phyloP scores from a whole-genome alignment of 108 stramenopile species.

The Seminavis robusta region DNA sequence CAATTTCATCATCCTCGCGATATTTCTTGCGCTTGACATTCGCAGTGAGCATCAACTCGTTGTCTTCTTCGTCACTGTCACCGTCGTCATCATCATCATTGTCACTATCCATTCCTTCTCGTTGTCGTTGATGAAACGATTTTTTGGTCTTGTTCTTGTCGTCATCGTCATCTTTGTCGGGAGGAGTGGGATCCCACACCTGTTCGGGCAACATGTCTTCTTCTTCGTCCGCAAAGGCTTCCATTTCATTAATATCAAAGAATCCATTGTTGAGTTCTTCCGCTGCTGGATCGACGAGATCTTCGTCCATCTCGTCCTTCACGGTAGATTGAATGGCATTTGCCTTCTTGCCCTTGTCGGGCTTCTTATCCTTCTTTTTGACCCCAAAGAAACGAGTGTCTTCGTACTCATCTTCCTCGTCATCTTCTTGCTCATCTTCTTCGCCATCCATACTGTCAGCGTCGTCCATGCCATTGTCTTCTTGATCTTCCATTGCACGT shows the following conservation, averaged over 20 bases:
- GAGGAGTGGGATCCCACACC: constrained; percentile 11
- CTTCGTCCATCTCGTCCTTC: constrained; percentile 27
- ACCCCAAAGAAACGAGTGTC: neutral
- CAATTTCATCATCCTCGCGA: constrained; percentile 82
- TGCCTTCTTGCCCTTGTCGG: too few species aligned
- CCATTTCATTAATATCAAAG: constrained; percentile 95
- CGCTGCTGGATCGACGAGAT: constrained; percentile 57
- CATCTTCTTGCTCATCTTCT: constrained; percentile 24
- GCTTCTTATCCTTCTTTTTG: constrained; percentile 4
- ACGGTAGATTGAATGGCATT: too few species aligned
- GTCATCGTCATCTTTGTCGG: constrained; percentile 21
- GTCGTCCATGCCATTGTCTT: constrained; percentile 13
- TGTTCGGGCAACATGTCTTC: constrained; percentile 66
- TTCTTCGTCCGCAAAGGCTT: constrained; percentile 92
- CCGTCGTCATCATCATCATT: constrained; percentile 52
- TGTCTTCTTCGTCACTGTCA: constrained; percentile 42
- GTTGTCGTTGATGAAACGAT: constrained; percentile 58
- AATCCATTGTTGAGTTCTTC: constrained; percentile 88
- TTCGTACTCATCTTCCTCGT: constrained; percentile 12
- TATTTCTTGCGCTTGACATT: constrained; percentile 59
- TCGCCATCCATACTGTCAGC: constrained; percentile 18
- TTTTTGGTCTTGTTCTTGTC: constrained; percentile 34
- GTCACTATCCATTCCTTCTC: constrained; percentile 44
- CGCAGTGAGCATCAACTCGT: constrained; percentile 20
- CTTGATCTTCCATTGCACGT: constrained; percentile 77